A percentile compares a stretch with the other conserved stretches of the same genome.
phyloP scores from a whole-genome alignment of 495 filamentous ascomycete species.

The Patellaria atrata region DNA sequence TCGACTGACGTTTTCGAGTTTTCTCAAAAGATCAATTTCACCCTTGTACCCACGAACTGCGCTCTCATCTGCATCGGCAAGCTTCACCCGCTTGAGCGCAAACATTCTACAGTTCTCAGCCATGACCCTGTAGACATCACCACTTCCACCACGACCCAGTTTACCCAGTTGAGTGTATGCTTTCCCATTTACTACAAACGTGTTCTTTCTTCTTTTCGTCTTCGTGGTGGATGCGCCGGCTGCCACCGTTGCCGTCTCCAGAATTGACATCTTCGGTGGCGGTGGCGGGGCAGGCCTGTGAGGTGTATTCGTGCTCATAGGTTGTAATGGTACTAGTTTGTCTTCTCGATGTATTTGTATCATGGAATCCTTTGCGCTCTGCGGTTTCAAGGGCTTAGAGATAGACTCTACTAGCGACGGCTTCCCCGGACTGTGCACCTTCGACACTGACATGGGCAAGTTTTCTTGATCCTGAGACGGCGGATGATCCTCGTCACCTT shows the following conservation, averaged over 20 bases:
- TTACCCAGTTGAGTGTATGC: constrained; percentile 76
- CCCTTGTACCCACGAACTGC: constrained; percentile 85
- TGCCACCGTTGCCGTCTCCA: constrained; percentile 77
- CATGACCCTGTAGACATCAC: constrained; percentile 90
- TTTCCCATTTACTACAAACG: constrained; percentile 80
- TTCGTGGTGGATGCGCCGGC: constrained; percentile 65
- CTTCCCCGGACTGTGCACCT: constrained; percentile 4
- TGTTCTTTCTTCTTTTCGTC: constrained; percentile 49
- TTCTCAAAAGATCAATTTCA: constrained; percentile 83
- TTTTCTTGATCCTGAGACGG: constrained; percentile 22
- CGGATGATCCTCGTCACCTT: constrained; percentile 18
- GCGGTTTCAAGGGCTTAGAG: constrained; percentile 6
- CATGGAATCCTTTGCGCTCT: constrained; percentile 1
- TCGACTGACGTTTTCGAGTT: constrained; percentile 66
- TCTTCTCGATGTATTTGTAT: constrained; percentile 49
- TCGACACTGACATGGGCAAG: constrained; percentile 11
- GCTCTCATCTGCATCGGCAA: constrained; percentile 75
- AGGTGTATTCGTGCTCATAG: constrained; percentile 69
- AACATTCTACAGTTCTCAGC: constrained; percentile 92
- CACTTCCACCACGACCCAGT: constrained; percentile 82
- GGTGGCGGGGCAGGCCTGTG: constrained; percentile 62
- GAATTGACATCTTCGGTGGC: constrained; percentile 84
- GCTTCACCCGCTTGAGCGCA: constrained; percentile 80
- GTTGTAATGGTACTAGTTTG: constrained; percentile 37
- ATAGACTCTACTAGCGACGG: constrained; percentile 2